Evolutionary conservation across 805 yeast species (phyloP), one percentile per base, ranked within the genome.

Genomic region (Saturnispora zaruensis): DNA sequence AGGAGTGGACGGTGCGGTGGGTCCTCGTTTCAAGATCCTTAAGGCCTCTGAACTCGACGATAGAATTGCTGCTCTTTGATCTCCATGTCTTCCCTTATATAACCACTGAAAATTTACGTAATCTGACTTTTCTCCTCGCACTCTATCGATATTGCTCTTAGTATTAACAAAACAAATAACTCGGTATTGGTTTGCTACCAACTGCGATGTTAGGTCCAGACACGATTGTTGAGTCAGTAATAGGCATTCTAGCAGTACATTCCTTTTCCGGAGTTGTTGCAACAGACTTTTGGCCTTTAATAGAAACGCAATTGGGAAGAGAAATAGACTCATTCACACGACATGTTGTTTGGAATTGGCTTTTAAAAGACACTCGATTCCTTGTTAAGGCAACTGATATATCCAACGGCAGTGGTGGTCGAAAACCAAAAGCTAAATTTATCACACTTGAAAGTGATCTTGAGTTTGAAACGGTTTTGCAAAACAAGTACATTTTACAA

Each of bases 41-140:
- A 68, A 90, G 30, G 74, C 95, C 5, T 95, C 90, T 69, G 99
- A 93, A 71, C 87, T 93, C 62, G 87, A 90, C 68, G 99, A 93
- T 72, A 82, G 98, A 70, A 76, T 93, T 61, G 96, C 89, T 59
- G 88, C 96, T 53, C 77, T 91, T 70, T 90, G 26, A 25, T 13
- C n/a, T n/a, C 14, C 14, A 11, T n/a, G 21, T 36, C 16, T 16
- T 36, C 21, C 18, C 20, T 18, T 18, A n/a, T 36, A 16, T 36
- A 36, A 36, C 21, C 14, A 36, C 18, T 36, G 40, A 11, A 36
- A 36, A 18, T 18, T 36, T 25, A 45, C 33, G 26, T 45, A 33
- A 42, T 26, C 21, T 8, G 7, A 25, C 23, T 41, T 41, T 36
- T 18, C 23, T 18, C 23, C 23, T 36, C 40, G 40, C 40, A 36